These are phyloP conservation scores for Cucurbita argyrosperma DNA, from an alignment of 306 rosid species.

Conservation along the genomic window DNA sequence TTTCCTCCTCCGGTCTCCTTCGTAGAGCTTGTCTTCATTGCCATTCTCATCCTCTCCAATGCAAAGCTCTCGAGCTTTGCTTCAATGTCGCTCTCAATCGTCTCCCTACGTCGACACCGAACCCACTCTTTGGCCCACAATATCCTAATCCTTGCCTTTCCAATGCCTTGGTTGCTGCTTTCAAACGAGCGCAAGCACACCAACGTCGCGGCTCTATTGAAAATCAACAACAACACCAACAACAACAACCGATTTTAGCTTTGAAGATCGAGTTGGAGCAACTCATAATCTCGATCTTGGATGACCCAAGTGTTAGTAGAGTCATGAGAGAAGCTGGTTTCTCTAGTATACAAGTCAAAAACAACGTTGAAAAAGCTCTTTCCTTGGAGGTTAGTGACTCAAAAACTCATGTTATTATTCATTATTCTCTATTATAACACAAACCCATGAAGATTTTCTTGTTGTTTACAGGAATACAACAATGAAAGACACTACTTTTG, in stretches of 20 bases:
- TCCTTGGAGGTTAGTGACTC: conserved; percentile 32
- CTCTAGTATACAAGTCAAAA: conserved; percentile 60
- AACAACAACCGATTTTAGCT: conserved; percentile 39
- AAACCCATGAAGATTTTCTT: too few relatives aligned
- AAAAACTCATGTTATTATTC: too few relatives aligned
- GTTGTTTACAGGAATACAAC: conserved; percentile 4
- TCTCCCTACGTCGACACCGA: conserved; percentile 57
- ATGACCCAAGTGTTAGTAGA: conserved; percentile 88
- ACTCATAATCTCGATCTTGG: conserved; percentile 65
- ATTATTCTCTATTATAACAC: too few relatives aligned
- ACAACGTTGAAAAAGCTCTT: conserved; percentile 51
- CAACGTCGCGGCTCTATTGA: conserved; percentile 82
- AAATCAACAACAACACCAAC: conserved; percentile 39
- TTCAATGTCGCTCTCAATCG: conserved; percentile 88
- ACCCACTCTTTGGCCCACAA: conserved; percentile 53
- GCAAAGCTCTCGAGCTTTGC: conserved; percentile 87
- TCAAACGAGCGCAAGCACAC: conserved; percentile 89
- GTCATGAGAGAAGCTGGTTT: conserved; percentile 97
- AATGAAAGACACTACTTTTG: not conserved
- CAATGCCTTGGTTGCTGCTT: conserved; percentile 80
- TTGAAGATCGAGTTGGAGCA: conserved; percentile 72
- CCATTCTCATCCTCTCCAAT: conserved; percentile 85
- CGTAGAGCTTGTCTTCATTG: conserved; percentile 71
- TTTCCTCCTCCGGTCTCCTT: conserved; percentile 50
- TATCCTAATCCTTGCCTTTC: conserved; percentile 57